A percentile compares a stretch with the other conserved stretches of the same genome.
Conservation (phyloP, 2,329 filamentous ascomycete species). For the Pseudocercospora macadamiae region DNA sequence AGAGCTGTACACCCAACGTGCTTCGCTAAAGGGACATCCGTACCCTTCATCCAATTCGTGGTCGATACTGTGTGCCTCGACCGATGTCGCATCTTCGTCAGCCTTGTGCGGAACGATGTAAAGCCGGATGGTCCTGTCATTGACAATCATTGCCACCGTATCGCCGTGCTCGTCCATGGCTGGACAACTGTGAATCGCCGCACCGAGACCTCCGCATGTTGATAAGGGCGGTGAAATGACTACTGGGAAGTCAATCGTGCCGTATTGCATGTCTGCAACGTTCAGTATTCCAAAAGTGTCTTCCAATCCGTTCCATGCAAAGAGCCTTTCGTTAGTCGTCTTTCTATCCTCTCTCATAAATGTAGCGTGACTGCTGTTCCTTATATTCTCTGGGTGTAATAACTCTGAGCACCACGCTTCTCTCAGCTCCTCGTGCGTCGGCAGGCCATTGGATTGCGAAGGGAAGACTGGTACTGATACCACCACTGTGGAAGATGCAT, state of each 20-base stretch:
- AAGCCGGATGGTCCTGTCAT: conserved; percentile 41
- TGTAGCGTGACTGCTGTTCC: conserved; percentile 42
- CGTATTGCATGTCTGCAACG: conserved; percentile 39
- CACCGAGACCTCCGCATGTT: conserved; percentile 41
- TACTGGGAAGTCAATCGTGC: conserved; percentile 42
- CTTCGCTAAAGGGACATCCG: conserved; percentile 42
- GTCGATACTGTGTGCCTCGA: conserved; percentile 43
- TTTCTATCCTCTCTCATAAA: conserved; percentile 39
- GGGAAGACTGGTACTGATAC: conserved; percentile 42
- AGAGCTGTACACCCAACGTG: conserved; percentile 40
- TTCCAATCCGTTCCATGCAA: conserved; percentile 42
- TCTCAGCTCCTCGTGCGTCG: conserved; percentile 41
- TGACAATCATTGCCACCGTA: conserved; percentile 43
- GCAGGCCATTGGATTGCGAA: conserved; percentile 31
- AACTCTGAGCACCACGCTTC: conserved; percentile 44
- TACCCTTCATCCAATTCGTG: conserved; percentile 44
- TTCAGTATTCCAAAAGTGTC: conserved; percentile 42
- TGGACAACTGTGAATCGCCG: conserved; percentile 41
- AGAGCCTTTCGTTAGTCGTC: conserved; percentile 39
- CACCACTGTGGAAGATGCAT: conserved; percentile 40
- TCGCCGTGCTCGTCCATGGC: conserved; percentile 42
- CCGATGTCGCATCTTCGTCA: conserved; percentile 32
- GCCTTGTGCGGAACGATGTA: conserved; percentile 39
- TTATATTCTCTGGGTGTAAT: conserved; percentile 42
- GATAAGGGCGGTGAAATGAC: conserved; percentile 42